Percentiles rank a stretch among this genome's conserved stretches.
Conservation (phyloP, 148 eudicot species). For the Camellia granthamiana region DNA sequence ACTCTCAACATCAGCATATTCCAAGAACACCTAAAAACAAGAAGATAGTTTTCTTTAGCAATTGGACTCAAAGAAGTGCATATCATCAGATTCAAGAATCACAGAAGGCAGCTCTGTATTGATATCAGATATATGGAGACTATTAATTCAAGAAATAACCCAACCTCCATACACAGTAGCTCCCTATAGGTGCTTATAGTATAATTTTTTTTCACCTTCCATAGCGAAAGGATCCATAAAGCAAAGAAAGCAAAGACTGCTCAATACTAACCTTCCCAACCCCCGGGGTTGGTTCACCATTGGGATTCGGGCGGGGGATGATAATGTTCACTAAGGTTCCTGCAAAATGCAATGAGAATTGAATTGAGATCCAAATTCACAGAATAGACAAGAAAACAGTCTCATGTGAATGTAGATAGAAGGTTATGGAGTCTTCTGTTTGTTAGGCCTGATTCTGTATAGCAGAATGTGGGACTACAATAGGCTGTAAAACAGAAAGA, state of each 20-base stretch:
- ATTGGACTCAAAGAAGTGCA: not conserved
- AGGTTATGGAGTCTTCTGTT: slow-evolving; percentile 20
- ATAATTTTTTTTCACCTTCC: not conserved
- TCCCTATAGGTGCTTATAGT: not conserved
- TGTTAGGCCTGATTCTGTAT: slow-evolving; percentile 22
- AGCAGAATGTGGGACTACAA: slow-evolving; percentile 21
- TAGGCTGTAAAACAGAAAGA: slow-evolving; percentile 30
- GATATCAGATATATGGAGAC: not conserved
- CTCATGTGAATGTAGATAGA: slow-evolving; percentile 11
- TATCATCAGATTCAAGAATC: not conserved
- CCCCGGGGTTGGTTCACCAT: slow-evolving; percentile 68
- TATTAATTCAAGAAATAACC: not conserved
- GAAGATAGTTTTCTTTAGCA: not conserved
- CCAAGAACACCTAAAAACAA: slow-evolving; percentile 70
- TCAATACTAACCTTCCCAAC: slow-evolving; percentile 77
- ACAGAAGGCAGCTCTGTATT: not conserved
- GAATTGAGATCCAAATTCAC: slow-evolving; percentile 1
- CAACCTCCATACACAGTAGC: not conserved
- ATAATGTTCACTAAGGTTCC: slow-evolving; percentile 67
- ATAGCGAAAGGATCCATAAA: not conserved
- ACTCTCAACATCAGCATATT: slow-evolving; percentile 64
- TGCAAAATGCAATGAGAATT: slow-evolving; percentile 30
- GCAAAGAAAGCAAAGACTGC: not conserved
- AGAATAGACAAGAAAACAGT: not conserved
- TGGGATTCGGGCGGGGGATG: slow-evolving; percentile 70